phyloP scores from a whole-genome alignment of 768 basidiomycete genomes.

The Hypholoma sublateritium region DNA sequence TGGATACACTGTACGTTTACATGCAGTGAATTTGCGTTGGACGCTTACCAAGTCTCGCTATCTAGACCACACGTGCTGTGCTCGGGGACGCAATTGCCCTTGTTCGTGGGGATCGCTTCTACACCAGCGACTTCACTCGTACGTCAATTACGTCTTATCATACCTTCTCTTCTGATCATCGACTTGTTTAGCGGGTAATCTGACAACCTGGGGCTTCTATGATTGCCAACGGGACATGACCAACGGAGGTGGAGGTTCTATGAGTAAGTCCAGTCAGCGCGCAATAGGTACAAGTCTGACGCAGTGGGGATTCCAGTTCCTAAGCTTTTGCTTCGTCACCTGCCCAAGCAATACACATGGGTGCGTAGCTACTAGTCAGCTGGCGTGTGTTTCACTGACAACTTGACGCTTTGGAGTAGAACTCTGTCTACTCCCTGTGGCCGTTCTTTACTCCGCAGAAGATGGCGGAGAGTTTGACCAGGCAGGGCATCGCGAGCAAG shows the following conservation, averaged over 20 bases:
- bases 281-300: not conserved
- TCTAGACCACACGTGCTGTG: constrained; percentile 45
- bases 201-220: constrained; percentile 53
- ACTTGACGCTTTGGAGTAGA: constrained; percentile 30
- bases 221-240: constrained; percentile 45
- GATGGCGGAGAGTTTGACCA: constrained; percentile 37
- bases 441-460: constrained; percentile 61
- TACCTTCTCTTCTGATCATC: not conserved
- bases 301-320: constrained; percentile 28
- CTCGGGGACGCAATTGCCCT: constrained; percentile 55
- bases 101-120: constrained; percentile 54
- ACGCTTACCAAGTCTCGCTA: not conserved
- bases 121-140: constrained; percentile 53
- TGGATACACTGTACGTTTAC: constrained; percentile 26
- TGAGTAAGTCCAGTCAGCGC: constrained; percentile 24
- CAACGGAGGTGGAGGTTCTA: constrained; percentile 36
- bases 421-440: constrained; percentile 59
- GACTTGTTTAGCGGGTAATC: constrained; percentile 30
- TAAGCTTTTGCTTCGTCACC: constrained; percentile 43
- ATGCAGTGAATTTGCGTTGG: not conserved
- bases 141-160: constrained; percentile 10
- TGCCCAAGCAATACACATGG: constrained; percentile 40
- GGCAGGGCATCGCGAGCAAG: constrained; percentile 34
- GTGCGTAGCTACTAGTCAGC: constrained; percentile 12
- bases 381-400: not conserved